These are phyloP conservation scores for Suillus spraguei DNA, from an alignment of 768 basidiomycete genomes.

Conservation along the genomic window DNA sequence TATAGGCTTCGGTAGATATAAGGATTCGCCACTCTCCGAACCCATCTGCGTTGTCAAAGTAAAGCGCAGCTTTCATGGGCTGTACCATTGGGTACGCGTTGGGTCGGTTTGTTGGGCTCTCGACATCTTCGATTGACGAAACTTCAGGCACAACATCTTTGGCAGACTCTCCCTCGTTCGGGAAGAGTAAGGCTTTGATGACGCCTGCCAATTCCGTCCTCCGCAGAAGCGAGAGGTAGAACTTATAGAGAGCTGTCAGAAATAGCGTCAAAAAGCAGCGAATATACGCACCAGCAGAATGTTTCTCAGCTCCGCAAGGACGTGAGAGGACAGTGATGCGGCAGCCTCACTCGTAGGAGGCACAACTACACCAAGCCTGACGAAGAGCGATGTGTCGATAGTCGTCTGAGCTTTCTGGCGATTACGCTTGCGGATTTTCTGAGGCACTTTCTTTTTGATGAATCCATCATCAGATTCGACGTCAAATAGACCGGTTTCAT, in stretches of 20 bases:
- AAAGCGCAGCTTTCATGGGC: conserved; percentile 60
- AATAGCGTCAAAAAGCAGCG: background rate
- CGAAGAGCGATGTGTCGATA: conserved; percentile 34
- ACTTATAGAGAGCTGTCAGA: conserved; percentile 17
- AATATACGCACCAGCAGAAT: conserved; percentile 32
- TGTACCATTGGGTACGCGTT: conserved; percentile 49
- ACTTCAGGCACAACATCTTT: background rate
- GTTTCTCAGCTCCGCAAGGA: conserved; percentile 29
- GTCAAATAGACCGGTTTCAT: conserved; percentile 9
- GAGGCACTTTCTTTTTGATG: conserved; percentile 24
- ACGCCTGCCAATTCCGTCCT: conserved; percentile 17
- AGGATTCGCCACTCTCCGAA: conserved; percentile 69
- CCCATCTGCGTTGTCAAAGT: conserved; percentile 58
- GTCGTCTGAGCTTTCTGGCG: conserved; percentile 13
- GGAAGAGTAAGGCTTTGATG: conserved; percentile 10
- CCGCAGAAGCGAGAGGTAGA: conserved; percentile 26
- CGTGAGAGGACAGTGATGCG: conserved; percentile 6
- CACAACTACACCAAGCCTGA: conserved; percentile 26
- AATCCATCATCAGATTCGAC: conserved; percentile 13
- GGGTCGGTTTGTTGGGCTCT: conserved; percentile 6
- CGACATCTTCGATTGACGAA: conserved; percentile 3
- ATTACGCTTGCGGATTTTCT: conserved; percentile 29
- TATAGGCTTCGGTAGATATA: conserved; percentile 52
- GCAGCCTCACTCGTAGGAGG: conserved; percentile 31
- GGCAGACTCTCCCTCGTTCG: conserved; percentile 8